Evolutionary conservation across 768 basidiomycete genomes (phyloP).

Genomic region (Scleroderma bovista): DNA sequence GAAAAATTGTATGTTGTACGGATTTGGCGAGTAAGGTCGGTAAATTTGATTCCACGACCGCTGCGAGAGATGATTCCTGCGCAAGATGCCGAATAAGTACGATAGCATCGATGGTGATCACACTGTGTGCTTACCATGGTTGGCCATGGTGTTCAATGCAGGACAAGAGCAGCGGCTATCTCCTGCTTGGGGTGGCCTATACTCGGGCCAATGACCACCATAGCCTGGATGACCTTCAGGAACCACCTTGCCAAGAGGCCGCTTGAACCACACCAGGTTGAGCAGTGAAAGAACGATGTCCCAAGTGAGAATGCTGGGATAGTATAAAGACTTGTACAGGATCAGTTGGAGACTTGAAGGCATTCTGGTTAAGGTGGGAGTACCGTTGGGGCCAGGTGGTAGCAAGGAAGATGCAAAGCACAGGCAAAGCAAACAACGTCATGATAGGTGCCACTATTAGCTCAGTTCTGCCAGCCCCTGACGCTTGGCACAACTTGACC

Average conservation of each 20-base stretch:
- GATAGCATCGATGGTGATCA: neutral
- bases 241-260: conserved; percentile 46
- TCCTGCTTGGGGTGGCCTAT: conserved; percentile 46
- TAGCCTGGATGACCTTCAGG: conserved; percentile 48
- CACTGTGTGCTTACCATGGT: conserved; percentile 50
- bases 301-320: conserved; percentile 36
- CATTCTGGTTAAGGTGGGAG: no score
- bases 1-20: conserved; percentile 59
- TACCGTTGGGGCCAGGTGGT: no score
- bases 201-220: conserved; percentile 66
- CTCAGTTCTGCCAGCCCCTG: no score
- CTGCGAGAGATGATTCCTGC: conserved; percentile 43
- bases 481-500: no score
- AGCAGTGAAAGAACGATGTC: conserved; percentile 46
- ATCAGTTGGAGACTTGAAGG: neutral
- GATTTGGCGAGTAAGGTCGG: conserved; percentile 30
- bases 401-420: no score
- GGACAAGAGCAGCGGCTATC: conserved; percentile 72
- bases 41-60: conserved; percentile 64
- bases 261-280: conserved; percentile 48
- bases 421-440: no score
- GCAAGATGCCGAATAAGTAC: neutral
- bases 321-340: conserved; percentile 6
- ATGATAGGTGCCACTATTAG: no score
- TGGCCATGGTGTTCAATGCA: conserved; percentile 72